Percentiles rank a stretch among this genome's conserved stretches.
Conservation (phyloP, 305 asterid species). For the Solanum hybrid region DNA sequence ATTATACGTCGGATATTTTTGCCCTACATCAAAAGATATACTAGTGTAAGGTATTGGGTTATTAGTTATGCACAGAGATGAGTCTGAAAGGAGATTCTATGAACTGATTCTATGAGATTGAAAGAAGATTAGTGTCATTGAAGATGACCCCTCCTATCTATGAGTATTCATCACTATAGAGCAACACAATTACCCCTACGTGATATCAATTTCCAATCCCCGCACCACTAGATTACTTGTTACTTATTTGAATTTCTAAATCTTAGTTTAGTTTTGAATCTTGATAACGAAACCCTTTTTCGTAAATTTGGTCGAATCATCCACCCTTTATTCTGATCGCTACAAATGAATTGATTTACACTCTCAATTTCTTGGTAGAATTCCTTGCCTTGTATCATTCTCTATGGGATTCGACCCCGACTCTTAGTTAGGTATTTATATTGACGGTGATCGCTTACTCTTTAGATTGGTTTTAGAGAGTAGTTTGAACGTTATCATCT, state of each 20-base stretch:
- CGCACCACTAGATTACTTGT: background rate
- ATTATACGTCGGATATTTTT: background rate
- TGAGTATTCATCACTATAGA: too few species aligned
- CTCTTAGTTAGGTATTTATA: background rate
- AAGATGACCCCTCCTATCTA: background rate
- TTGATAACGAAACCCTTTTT: background rate
- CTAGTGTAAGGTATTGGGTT: background rate
- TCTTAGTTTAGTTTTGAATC: background rate
- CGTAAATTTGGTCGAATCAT: background rate
- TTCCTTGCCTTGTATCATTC: background rate
- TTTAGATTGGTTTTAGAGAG: background rate
- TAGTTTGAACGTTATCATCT: background rate
- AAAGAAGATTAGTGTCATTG: too few species aligned
- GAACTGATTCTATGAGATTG: background rate
- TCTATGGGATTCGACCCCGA: background rate
- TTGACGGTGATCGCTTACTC: background rate
- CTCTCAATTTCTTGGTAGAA: background rate
- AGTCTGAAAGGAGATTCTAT: background rate
- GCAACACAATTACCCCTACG: background rate
- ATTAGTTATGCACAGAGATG: background rate
- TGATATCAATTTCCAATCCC: background rate
- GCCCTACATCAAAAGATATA: background rate
- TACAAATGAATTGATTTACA: background rate
- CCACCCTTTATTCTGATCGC: background rate
- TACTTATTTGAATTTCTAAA: background rate